A percentile compares a stretch with the other conserved stretches of the same genome.
Evolutionary conservation across 371 early-diverging fungal genomes (phyloP).

Genomic region (Parasitella parasitica): DNA sequence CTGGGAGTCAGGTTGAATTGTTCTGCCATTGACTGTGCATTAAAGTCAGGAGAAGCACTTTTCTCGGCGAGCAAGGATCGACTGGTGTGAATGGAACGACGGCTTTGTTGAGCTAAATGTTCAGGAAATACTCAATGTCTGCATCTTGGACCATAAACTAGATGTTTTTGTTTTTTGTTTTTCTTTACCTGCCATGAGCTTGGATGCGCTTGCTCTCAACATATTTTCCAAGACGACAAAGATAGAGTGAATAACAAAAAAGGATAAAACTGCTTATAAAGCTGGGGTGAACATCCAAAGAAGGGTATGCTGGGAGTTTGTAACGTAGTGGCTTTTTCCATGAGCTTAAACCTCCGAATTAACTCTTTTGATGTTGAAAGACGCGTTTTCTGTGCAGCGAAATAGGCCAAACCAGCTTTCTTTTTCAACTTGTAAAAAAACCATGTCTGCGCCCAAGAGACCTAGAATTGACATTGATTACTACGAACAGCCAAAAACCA

Average conservation of each 20-base stretch:
- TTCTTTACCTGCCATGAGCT: constrained; percentile 12
- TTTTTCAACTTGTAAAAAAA: neutral
- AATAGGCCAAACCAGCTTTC: neutral
- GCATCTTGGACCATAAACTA: neutral
- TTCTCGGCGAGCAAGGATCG: constrained; percentile 17
- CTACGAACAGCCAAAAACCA: constrained; percentile 51
- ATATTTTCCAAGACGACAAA: neutral
- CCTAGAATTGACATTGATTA: constrained; percentile 45
- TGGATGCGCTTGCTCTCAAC: neutral
- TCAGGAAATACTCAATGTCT: neutral
- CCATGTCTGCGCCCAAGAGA: constrained; percentile 25
- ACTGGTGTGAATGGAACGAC: constrained; percentile 18
- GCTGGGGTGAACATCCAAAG: constrained; percentile 2
- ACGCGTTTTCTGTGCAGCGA: neutral
- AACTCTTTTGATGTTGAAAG: neutral
- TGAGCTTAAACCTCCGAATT: constrained; percentile 4
- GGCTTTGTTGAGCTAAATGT: constrained; percentile 9
- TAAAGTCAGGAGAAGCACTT: constrained; percentile 15
- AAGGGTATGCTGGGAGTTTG: neutral
- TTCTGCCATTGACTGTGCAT: constrained; percentile 14
- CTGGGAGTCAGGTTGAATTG: constrained; percentile 21
- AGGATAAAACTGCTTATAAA: neutral
- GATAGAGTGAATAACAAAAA: neutral
- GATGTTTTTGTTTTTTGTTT: neutral
- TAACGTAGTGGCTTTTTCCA: constrained; percentile 1